phyloP scores from a whole-genome alignment of 2,329 filamentous ascomycete species.

The Hypoxylon sp. region DNA sequence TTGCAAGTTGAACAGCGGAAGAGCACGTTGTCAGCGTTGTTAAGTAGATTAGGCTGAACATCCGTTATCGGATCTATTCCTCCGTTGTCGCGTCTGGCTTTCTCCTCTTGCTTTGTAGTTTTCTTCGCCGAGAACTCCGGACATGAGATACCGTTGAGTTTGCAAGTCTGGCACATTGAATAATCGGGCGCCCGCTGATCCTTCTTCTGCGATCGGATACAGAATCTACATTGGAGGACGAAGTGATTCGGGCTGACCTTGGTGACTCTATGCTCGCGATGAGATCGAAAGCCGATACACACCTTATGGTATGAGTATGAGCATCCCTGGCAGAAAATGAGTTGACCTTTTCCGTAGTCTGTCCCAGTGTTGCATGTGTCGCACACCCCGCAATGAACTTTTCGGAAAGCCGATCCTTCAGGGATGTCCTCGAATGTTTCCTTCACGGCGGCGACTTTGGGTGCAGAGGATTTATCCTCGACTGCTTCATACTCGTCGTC shows the following conservation, averaged over 20 bases:
- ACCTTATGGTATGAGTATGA: conserved; percentile 83
- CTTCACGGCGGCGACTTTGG: conserved; percentile 73
- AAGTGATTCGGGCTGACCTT: conserved; percentile 84
- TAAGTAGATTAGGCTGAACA: conserved; percentile 74
- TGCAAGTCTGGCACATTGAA: conserved; percentile 79
- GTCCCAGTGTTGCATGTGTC: conserved; percentile 75
- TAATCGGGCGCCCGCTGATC: conserved; percentile 78
- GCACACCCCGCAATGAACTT: conserved; percentile 78
- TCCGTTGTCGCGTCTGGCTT: conserved; percentile 80
- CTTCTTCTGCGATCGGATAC: conserved; percentile 78
- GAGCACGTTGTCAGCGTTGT: conserved; percentile 81
- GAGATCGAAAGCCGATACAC: conserved; percentile 81
- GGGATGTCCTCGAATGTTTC: conserved; percentile 79
- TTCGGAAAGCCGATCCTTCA: conserved; percentile 74
- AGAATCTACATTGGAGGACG: conserved; percentile 90
- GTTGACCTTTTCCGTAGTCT: conserved; percentile 70
- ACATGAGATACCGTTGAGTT: conserved; percentile 75
- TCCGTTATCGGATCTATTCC: conserved; percentile 81
- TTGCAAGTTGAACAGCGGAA: conserved; percentile 86
- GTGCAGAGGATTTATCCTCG: conserved; percentile 61
- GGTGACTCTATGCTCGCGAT: conserved; percentile 88
- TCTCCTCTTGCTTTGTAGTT: conserved; percentile 84
- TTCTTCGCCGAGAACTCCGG: conserved; percentile 79
- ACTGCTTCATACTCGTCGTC: conserved; percentile 71
- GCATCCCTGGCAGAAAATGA: conserved; percentile 94